These are phyloP conservation scores for Wickerhamiella lipophila DNA, from an alignment of 805 yeast genomes.

Conservation along the genomic window DNA sequence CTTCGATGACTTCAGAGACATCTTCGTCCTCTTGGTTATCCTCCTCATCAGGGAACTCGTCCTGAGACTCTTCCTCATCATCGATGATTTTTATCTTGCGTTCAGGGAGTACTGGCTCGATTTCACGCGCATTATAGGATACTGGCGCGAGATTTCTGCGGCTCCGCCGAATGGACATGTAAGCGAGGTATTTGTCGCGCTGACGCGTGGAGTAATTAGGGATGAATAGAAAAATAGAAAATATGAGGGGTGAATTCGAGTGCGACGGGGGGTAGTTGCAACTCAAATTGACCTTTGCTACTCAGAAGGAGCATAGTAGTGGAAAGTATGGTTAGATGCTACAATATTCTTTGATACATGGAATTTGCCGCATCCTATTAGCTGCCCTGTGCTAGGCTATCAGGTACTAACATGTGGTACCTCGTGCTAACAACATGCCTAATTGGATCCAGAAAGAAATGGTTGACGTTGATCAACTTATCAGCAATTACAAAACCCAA, in stretches of 20 bases:
- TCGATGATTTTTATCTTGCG: slow-evolving; percentile 6
- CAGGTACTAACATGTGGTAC: too few species aligned
- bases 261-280: too few species aligned
- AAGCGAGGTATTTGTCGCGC: not conserved
- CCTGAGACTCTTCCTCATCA: slow-evolving; percentile 5
- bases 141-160: slow-evolving; percentile 9
- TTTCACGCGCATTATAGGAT: slow-evolving; percentile 6
- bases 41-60: slow-evolving; percentile 10
- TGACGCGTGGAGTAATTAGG: not conserved
- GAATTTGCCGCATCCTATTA: too few species aligned
- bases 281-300: too few species aligned
- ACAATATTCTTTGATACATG: too few species aligned
- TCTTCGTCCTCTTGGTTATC: slow-evolving; percentile 4
- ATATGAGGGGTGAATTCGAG: too few species aligned
- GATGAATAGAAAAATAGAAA: too few species aligned
- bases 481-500: not conserved
- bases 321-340: too few species aligned
- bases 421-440: not conserved
- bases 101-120: not conserved
- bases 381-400: too few species aligned
- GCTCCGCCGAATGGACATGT: slow-evolving; percentile 10
- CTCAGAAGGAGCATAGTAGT: too few species aligned
- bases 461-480: not conserved
- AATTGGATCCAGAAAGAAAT: not conserved
- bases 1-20: slow-evolving; percentile 11